phyloP scores from a whole-genome alignment of 345 rosid genomes.

The Anastatica hierochuntica region DNA sequence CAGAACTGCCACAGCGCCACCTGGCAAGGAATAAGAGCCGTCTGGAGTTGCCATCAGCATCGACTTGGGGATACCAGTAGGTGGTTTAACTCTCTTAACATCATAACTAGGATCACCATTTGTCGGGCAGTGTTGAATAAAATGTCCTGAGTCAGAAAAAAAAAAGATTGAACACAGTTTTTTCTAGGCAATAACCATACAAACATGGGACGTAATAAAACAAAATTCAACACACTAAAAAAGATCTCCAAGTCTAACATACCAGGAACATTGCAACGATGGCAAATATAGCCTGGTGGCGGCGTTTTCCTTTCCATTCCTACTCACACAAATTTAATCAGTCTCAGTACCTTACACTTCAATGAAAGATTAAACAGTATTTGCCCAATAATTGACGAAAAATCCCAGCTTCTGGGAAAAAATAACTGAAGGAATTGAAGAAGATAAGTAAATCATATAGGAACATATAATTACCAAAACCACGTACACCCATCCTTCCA shows the following conservation, averaged over 20 bases:
- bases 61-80: slow-evolving; percentile 97
- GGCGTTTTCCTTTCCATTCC: slow-evolving; percentile 90
- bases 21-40: slow-evolving; percentile 89
- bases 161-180: neutral
- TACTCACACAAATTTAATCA: slow-evolving; percentile 13
- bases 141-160: slow-evolving; percentile 61
- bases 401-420: neutral
- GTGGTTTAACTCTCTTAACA: slow-evolving; percentile 80
- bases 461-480: slow-evolving; percentile 55
- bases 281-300: slow-evolving; percentile 92
- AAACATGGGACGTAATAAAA: neutral
- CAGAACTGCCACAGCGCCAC: slow-evolving; percentile 89
- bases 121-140: slow-evolving; percentile 95
- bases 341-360: neutral
- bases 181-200: neutral
- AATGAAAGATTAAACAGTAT: neutral
- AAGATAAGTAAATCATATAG: neutral
- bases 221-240: neutral
- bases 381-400: neutral
- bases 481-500: slow-evolving; percentile 83
- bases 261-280: slow-evolving; percentile 94
- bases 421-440: neutral
- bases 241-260: slow-evolving; percentile 10
- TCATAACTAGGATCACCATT: slow-evolving; percentile 90
- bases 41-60: slow-evolving; percentile 86